Evolutionary conservation across 192 early-diverging fungal species (phyloP).

Genomic region (Coemansia sp.): DNA sequence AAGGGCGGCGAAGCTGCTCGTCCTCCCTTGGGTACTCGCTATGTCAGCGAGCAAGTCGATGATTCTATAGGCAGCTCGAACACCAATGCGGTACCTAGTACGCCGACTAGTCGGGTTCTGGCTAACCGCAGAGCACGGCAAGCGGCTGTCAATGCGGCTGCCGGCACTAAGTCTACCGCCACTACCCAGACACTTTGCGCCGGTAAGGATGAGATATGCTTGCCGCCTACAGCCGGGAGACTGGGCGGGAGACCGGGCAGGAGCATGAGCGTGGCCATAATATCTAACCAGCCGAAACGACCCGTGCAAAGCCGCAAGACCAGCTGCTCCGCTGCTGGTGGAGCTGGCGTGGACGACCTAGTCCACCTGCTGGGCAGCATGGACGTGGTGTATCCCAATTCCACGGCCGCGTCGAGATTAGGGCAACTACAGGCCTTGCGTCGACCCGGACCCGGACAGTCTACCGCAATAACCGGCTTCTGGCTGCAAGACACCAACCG

Average conservation of each 20-base stretch:
- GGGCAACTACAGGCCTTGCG: conserved; percentile 1
- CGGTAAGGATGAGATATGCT: no score
- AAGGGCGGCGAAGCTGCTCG: neutral
- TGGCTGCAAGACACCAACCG: neutral
- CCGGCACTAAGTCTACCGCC: neutral
- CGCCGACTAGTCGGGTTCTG: neutral
- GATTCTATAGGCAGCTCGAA: neutral
- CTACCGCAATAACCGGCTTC: neutral
- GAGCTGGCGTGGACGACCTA: neutral
- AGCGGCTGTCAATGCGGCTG: neutral
- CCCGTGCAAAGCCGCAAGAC: neutral
- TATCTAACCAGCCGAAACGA: neutral
- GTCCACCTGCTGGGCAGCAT: neutral
- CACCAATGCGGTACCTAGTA: neutral
- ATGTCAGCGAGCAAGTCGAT: neutral
- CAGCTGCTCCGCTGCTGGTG: neutral
- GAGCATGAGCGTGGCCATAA: neutral
- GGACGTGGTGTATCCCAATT: neutral
- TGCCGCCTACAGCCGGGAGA: neutral
- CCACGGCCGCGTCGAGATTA: neutral
- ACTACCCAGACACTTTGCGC: neutral
- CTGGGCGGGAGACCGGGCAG: neutral
- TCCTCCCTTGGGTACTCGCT: neutral
- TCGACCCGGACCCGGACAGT: neutral
- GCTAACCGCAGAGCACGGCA: neutral